Evolutionary conservation across 305 asterid species (phyloP), one percentile per base, ranked within the genome.

Genomic region (Andrographis paniculata): DNA sequence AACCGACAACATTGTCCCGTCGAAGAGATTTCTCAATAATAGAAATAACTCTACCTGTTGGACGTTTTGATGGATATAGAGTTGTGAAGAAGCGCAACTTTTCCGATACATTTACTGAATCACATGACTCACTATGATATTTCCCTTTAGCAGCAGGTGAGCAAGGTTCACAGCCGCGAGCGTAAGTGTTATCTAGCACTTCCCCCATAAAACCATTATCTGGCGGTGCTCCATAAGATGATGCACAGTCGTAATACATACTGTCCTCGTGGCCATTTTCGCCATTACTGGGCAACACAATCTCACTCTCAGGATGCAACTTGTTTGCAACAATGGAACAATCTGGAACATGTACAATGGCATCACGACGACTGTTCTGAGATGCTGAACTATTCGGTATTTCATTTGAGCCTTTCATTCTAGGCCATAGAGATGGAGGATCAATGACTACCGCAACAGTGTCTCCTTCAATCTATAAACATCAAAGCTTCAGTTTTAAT

Each of bases 21-120:
- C 84, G 69, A 45, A 48, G 50, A 22, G 97, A 85, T 47, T 61
- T 68, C 55, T 74, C 85, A 28, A 80, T 56, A 50, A 89, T 49
- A 39, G 87, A 78, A 39, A 85, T 93, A 62, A 89, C 94, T 60
- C 65, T 62, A 33, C 97, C 94, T 41, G 94, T 85, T 9, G 97
- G 97, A 28, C 97, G 77, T 52, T 79, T 85, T 22, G 80, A 75
- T 28, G 95, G 94, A 50, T 67, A 45, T 39, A 50, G 66, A 66
- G 63, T 52, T 60, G 70, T 59, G 19, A 59, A 36, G 28, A 70
- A 52, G 48, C 76, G 69, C 45, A 89, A 47, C 23, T 64, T 74
- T 46, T 78, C 91, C 45, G 68, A 43, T 39, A 77, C 69, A 64
- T 39, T 52, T 46, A 56, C 44, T 39, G 59, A 54, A 50, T 53